Evolutionary conservation across 192 early-diverging fungal genomes (phyloP).

Genomic region (Linnemannia elongata): DNA sequence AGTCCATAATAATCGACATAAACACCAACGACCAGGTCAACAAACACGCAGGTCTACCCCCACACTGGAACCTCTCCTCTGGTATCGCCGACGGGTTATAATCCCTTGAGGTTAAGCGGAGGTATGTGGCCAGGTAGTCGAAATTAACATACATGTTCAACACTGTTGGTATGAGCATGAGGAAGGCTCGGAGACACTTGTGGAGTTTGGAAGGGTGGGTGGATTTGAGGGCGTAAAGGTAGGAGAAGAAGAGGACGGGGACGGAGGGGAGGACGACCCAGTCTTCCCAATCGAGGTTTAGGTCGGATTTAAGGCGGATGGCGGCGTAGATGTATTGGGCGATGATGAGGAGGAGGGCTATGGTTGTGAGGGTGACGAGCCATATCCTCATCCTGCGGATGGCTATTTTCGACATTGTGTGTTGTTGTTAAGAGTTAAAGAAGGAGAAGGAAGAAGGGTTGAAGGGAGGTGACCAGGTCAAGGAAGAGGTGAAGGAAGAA

Average conservation of each 20-base stretch:
- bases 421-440: background rate
- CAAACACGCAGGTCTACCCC: background rate
- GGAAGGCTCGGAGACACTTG: conserved; percentile 1
- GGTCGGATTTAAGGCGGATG: too few species aligned
- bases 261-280: background rate
- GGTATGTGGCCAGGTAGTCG: background rate
- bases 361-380: background rate
- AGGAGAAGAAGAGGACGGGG: conserved; percentile 8
- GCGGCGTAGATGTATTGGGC: background rate
- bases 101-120: background rate
- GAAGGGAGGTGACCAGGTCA: background rate
- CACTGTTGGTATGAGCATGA: background rate
- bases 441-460: too few species aligned
- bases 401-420: background rate
- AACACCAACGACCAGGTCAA: background rate
- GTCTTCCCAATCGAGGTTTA: background rate
- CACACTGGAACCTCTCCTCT: background rate
- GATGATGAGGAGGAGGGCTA: background rate
- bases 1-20: background rate
- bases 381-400: background rate
- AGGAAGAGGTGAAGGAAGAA: background rate
- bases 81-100: background rate
- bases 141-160: conserved; percentile 2
- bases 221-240: conserved; percentile 7
- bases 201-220: background rate